phyloP scores from a whole-genome alignment of 345 rosid species.

The Salix udensis region DNA sequence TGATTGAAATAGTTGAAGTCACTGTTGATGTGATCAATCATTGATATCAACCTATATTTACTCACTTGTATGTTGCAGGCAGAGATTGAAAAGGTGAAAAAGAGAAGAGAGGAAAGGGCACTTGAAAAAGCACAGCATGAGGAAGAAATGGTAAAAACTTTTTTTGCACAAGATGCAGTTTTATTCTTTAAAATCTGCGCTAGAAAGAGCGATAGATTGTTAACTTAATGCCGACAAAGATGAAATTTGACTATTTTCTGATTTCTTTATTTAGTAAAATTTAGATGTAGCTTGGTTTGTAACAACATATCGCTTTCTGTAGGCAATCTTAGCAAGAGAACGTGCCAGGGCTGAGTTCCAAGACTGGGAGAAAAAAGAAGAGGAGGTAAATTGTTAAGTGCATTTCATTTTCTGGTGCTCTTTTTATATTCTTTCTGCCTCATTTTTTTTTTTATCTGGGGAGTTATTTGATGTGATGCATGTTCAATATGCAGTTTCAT shows the following conservation, averaged over 20 bases:
- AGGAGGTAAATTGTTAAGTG: conserved; percentile 50
- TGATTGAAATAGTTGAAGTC: neutral
- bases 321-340: conserved; percentile 91
- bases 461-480: conserved; percentile 7
- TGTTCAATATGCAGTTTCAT: conserved; percentile 65
- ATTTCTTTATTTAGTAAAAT: neutral
- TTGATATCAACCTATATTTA: neutral
- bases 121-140: conserved; percentile 85
- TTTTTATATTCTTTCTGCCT: neutral
- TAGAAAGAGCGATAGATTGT: neutral
- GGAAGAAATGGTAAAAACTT: conserved; percentile 77
- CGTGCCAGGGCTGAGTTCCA: conserved; percentile 96
- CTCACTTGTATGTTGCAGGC: conserved; percentile 43
- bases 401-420: neutral
- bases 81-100: conserved; percentile 91
- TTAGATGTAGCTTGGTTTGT: neutral
- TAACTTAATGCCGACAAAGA: neutral
- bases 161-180: neutral
- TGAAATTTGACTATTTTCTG: neutral
- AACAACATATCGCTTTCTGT: conserved; percentile 17
- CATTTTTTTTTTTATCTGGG: conserved; percentile 4
- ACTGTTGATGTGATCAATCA: neutral
- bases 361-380: conserved; percentile 98
- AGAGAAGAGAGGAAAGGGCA: conserved; percentile 96
- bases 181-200: neutral